Percentiles rank a stretch among this genome's conserved stretches.
phyloP scores from a whole-genome alignment of 2,329 filamentous ascomycete genomes.

The Scorias spongiosa region DNA sequence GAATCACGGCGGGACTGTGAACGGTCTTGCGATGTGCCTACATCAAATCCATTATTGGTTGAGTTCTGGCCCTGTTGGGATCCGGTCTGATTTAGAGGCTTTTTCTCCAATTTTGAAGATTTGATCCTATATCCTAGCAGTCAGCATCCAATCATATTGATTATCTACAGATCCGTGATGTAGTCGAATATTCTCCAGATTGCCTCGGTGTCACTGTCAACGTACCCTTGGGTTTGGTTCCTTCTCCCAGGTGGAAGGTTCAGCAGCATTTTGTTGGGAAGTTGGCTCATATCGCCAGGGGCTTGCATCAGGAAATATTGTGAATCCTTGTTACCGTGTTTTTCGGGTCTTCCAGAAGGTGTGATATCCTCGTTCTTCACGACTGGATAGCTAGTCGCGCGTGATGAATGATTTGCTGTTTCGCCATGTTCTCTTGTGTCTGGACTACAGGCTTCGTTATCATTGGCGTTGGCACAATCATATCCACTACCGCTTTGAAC shows the following conservation, averaged over 20 bases:
- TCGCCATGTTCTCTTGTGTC: slow-evolving; percentile 16
- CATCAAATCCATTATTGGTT: no score
- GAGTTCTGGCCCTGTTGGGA: no score
- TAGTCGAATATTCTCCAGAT: no score
- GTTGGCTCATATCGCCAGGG: slow-evolving; percentile 12
- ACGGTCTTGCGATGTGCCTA: slow-evolving; percentile 1
- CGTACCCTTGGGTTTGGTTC: slow-evolving; percentile 13
- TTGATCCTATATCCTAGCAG: no score
- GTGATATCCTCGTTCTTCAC: neutral
- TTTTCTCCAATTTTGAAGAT: no score
- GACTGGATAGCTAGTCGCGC: neutral
- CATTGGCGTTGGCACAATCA: slow-evolving; percentile 48
- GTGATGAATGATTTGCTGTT: slow-evolving; percentile 12
- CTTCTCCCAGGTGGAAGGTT: slow-evolving; percentile 6
- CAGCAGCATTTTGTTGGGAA: slow-evolving; percentile 11
- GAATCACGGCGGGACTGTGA: slow-evolving; percentile 15
- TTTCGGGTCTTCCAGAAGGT: neutral
- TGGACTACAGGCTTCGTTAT: slow-evolving; percentile 15
- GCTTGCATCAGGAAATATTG: slow-evolving; percentile 8
- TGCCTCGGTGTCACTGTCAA: slow-evolving; percentile 1
- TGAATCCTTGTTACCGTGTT: neutral
- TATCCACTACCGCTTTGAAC: slow-evolving; percentile 45
- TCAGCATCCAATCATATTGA: no score
- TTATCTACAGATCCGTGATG: no score
- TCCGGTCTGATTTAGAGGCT: no score